These are phyloP conservation scores for Stachybotrys echinatus DNA, from an alignment of 2,329 filamentous ascomycete species.

Conservation along the genomic window DNA sequence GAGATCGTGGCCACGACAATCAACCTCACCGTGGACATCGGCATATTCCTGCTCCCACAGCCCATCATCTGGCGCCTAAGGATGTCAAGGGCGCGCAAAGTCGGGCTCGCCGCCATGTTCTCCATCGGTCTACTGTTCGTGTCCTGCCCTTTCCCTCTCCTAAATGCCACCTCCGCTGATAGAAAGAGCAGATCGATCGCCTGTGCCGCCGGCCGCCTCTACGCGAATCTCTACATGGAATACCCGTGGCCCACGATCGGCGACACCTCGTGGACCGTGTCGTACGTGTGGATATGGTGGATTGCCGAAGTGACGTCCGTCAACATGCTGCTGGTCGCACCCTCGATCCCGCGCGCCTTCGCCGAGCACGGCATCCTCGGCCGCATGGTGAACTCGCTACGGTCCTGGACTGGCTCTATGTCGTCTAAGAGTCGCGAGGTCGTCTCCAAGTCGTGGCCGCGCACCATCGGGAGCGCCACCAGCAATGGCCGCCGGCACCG, in stretches of 20 bases:
- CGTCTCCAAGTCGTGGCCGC: too few species aligned
- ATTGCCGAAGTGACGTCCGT: background rate
- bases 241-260: background rate
- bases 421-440: too few species aligned
- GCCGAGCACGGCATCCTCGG: too few species aligned
- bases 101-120: conserved; percentile 22
- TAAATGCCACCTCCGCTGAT: background rate
- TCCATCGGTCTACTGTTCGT: conserved; percentile 21
- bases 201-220: background rate
- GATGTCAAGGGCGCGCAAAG: conserved; percentile 18
- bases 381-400: too few species aligned
- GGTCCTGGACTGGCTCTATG: too few species aligned
- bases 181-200: background rate
- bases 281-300: background rate
- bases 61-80: conserved; percentile 20
- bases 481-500: too few species aligned
- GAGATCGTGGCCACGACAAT: conserved; percentile 13
- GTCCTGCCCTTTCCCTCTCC: too few species aligned
- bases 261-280: background rate
- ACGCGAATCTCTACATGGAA: background rate
- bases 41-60: conserved; percentile 21
- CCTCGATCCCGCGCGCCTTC: too few species aligned
- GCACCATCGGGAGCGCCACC: too few species aligned
- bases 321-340: too few species aligned
- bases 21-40: conserved; percentile 16